Conservation (phyloP, 495 filamentous ascomycete genomes). For the Penicillium antarcticum region DNA sequence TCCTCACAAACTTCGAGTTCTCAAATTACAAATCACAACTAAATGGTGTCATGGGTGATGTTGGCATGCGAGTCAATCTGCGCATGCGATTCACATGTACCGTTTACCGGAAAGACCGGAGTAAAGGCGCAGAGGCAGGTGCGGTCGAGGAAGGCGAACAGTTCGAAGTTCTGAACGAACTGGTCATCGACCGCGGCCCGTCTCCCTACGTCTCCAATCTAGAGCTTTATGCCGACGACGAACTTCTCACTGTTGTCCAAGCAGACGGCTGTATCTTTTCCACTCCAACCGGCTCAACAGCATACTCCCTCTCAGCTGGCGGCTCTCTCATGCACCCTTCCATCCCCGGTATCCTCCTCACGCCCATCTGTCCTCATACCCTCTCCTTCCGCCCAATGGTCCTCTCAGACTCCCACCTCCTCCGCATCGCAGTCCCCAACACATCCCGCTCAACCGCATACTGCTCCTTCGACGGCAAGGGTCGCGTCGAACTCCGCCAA, state of each 20-base stretch:
- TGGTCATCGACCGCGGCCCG: constrained; percentile 95
- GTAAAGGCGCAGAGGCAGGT: constrained; percentile 39
- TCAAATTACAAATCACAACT: constrained; percentile 75
- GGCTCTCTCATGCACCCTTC: constrained; percentile 95
- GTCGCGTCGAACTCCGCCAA: constrained; percentile 82
- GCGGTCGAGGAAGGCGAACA: constrained; percentile 75
- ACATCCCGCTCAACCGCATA: constrained; percentile 87
- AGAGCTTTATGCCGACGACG: constrained; percentile 90
- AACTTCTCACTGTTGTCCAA: constrained; percentile 89
- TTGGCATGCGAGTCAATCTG: constrained; percentile 90
- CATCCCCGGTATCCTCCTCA: constrained; percentile 94
- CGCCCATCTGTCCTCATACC: constrained; percentile 96
- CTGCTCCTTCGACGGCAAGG: constrained; percentile 95
- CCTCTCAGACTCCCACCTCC: constrained; percentile 89
- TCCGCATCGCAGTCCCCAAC: constrained; percentile 81
- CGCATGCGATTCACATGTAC: constrained; percentile 98
- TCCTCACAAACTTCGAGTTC: constrained; percentile 92
- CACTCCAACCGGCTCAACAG: constrained; percentile 91
- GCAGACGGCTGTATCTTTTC: constrained; percentile 97
- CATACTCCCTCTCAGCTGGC: constrained; percentile 93
- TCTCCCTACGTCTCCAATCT: constrained; percentile 95
- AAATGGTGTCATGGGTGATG: constrained; percentile 81
- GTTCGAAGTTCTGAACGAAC: constrained; percentile 94
- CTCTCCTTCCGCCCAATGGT: constrained; percentile 97
- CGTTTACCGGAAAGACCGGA: constrained; percentile 63